Evolutionary conservation across 2,329 filamentous ascomycete genomes (phyloP), one percentile per base, ranked within the genome.

Genomic region (Neurospora sp.): DNA sequence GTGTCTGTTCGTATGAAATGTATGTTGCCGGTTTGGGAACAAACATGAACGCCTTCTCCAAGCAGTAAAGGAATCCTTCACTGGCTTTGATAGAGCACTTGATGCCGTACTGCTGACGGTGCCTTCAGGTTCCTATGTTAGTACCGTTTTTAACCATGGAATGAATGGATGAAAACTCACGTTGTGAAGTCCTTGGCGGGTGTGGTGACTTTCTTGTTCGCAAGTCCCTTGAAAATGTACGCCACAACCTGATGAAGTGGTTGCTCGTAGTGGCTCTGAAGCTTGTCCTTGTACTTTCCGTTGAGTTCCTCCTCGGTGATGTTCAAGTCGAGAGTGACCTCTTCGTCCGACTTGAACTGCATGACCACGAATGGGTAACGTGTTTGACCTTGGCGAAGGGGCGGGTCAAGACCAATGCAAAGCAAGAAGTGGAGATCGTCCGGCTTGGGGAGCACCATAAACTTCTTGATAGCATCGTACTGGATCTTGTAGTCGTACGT

Each of bases 401-500:
- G 96, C 33, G 96, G 96, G 77, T 99, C 96, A 41, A 99, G 85
- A 69, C 96, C 96, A 74, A 99, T 91, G 73, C 93, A 95, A 74
- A 99, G 92, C 83, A 99, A 91, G 74, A 92, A 94, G 79, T 99
- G 96, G 76, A 96, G 88, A 75, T 99, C 96, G 79, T 99, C 96
- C n/a, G 96, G 96, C 83, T 99, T 99, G 66, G 96, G 96, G 6
- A 99, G 88, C 38, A 98, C 88, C 89, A 99, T 97, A 79, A 98
- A 98, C 80, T 98, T 98, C 85, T 99, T 99, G 82, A 98, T 93
- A 67, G 91, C 89, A 70, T 97, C 92, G 82, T 97, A 99, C 80
- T 97, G 93, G 74, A 99, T 98, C 87, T 99, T 99, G 88, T 99
- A 99, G 83, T 99, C 96, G 84, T 99, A 99, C 33, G 96, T 99